A percentile compares a stretch with the other conserved stretches of the same genome.
These are phyloP conservation scores for Malassezia yamatoensis DNA, from an alignment of 1,284 basidiomycete genomes.

Conservation along the genomic window DNA sequence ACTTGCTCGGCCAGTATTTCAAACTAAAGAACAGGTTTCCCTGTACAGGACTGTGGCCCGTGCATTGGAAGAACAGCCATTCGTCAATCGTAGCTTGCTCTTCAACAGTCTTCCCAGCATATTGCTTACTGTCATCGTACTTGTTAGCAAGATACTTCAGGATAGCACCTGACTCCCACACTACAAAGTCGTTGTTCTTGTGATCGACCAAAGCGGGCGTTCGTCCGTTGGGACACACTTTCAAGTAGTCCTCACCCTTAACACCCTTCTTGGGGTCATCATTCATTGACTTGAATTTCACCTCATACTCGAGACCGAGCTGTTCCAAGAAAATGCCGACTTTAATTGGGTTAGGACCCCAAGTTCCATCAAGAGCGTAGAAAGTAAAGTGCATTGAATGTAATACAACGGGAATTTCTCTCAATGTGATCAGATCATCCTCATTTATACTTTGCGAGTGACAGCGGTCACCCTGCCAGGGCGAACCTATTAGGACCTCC, in stretches of 20 bases:
- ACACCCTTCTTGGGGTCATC: conserved; percentile 35
- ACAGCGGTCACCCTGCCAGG: too few relatives aligned
- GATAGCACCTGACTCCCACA: conserved; percentile 38
- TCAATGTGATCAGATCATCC: too few relatives aligned
- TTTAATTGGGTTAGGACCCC: conserved; percentile 39
- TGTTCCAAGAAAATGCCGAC: conserved; percentile 32
- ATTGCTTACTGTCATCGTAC: conserved; percentile 28
- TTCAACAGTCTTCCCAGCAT: conserved; percentile 24
- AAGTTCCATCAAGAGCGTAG: background rate
- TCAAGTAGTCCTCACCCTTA: conserved; percentile 33
- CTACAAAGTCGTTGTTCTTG: conserved; percentile 24
- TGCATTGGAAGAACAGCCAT: conserved; percentile 32
- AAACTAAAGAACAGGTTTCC: conserved; percentile 23
- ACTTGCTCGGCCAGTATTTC: conserved; percentile 19
- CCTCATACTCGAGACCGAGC: conserved; percentile 33
- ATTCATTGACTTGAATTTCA: conserved; percentile 26
- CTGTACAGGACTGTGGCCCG: conserved; percentile 29
- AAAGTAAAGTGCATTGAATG: conserved; percentile 4
- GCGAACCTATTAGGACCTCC: too few relatives aligned
- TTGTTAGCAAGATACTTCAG: conserved; percentile 32
- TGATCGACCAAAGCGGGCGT: conserved; percentile 38
- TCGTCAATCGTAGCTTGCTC: conserved; percentile 25
- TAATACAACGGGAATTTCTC: too few relatives aligned
- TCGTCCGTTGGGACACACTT: conserved; percentile 33
- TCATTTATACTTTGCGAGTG: too few relatives aligned